Evolutionary conservation across 345 rosid species (phyloP).

Genomic region (Bretschneidera sinensis): DNA sequence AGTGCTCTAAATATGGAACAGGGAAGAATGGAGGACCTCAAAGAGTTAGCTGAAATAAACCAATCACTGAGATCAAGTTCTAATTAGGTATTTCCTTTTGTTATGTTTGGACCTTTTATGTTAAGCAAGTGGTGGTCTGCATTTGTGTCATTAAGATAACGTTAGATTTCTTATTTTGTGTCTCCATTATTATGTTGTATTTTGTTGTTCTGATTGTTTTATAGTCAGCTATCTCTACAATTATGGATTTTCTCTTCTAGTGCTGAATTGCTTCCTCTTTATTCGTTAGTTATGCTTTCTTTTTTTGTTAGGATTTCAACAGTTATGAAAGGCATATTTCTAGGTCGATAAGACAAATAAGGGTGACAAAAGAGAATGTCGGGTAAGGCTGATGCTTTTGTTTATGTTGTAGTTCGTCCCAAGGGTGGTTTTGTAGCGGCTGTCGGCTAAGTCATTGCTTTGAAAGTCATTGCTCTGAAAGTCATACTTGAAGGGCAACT

Average conservation of each 20-base stretch:
- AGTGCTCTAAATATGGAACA: constrained; percentile 62
- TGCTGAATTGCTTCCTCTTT: constrained; percentile 7
- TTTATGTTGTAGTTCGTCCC: not conserved
- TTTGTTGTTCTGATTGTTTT: no score
- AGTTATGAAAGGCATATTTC: constrained; percentile 51
- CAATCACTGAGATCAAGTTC: constrained; percentile 36
- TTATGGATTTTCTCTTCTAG: not conserved
- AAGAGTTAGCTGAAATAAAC: constrained; percentile 47
- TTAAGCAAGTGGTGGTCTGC: not conserved
- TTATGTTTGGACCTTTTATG: not conserved
- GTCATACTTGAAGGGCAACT: no score
- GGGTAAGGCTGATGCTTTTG: constrained; percentile 40
- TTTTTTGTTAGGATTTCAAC: constrained; percentile 52
- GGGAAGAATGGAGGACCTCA: constrained; percentile 57
- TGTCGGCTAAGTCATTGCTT: no score
- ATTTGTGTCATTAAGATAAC: no score
- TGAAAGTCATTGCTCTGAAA: no score
- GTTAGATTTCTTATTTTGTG: no score
- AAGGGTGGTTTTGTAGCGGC: not conserved
- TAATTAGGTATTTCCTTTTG: constrained; percentile 43
- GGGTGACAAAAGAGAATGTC: constrained; percentile 62
- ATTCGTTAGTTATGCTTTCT: constrained; percentile 13
- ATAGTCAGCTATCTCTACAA: no score
- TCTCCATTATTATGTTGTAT: not conserved
- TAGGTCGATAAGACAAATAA: constrained; percentile 61